Evolutionary conservation across 2,329 filamentous ascomycete genomes (phyloP), one percentile per base, ranked within the genome.

Genomic region (Colletotrichum chrysophilum): DNA sequence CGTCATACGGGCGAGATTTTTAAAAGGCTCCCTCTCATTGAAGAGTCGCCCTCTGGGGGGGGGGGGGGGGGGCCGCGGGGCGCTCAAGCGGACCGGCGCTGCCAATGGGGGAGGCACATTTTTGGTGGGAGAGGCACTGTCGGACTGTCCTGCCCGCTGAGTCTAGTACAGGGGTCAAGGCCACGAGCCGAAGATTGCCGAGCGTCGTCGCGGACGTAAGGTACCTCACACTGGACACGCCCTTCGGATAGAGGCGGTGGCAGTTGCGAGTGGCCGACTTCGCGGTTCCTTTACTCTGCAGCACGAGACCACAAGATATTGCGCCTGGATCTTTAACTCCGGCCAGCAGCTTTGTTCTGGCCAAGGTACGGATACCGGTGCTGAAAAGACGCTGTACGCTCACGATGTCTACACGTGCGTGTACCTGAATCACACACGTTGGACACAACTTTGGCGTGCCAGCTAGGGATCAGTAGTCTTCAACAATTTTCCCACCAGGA

Each of bases 141-240:
- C 43, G 43, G 43, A 52, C 43, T 60, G 56, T 28, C 12, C 32
- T 62, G 38, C 28, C 56, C 36, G 70, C 58, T 65, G 58, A 65
- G 56, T 65, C 62, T 66, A 66, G 64, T 58, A 73, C 73, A 75
- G 70, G 73, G 73, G 73, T 75, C 73, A 58, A 34, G 73, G 73
- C 70, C 62, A 75, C 73, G 48, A 76, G 71, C 74, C 74, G 74
- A 76, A 62, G 74, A 76, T 76, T 76, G 71, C 74, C 74, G 74
- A 76, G 71, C 74, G 61, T 72, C 62, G 34, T 66, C 62, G 56
- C 68, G 69, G 72, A 38, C 72, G 61, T 43, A 75, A 62, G 72
- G 68, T 75, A 48, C 30, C 38, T 66, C 8, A 38, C 36, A 38
- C 38, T 34, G 24, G 28, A 30, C 14, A 48, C n/a, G 16, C 34